phyloP scores from a whole-genome alignment of 768 basidiomycete species.

The Tulasnella sp. region DNA sequence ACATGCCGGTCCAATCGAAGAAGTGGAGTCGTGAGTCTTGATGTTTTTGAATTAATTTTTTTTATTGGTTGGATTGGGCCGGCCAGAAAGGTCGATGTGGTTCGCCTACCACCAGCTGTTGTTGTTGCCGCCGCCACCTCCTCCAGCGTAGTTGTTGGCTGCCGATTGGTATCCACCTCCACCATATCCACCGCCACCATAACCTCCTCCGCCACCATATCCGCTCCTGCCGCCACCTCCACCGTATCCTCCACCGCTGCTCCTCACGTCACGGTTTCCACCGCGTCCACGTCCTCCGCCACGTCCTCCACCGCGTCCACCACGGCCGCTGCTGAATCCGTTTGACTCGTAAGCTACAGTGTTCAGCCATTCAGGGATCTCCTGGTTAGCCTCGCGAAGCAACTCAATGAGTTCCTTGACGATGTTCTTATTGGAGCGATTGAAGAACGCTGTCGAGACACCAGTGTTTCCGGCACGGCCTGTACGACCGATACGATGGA shows the following conservation, averaged over 20 bases:
- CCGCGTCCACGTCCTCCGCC: constrained; percentile 49
- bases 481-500: constrained; percentile 95
- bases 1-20: not conserved
- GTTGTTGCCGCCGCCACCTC: constrained; percentile 33
- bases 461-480: constrained; percentile 99
- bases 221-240: constrained; percentile 25
- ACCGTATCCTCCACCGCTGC: constrained; percentile 22
- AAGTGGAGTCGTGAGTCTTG: not conserved
- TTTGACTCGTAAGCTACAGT: constrained; percentile 60
- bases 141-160: constrained; percentile 28
- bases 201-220: constrained; percentile 28
- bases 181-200: constrained; percentile 26
- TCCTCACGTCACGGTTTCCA: constrained; percentile 36
- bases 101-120: constrained; percentile 40
- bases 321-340: constrained; percentile 43
- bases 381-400: constrained; percentile 91
- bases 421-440: constrained; percentile 85
- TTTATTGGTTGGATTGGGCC: not conserved
- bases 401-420: constrained; percentile 87
- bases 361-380: constrained; percentile 85
- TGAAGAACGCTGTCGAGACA: constrained; percentile 92
- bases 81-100: not conserved
- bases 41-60: not conserved
- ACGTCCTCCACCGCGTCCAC: constrained; percentile 42
- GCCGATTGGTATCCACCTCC: constrained; percentile 14